These are phyloP conservation scores for Porphyrellus cyaneotinctus DNA, from an alignment of 768 basidiomycete species.

Conservation along the genomic window DNA sequence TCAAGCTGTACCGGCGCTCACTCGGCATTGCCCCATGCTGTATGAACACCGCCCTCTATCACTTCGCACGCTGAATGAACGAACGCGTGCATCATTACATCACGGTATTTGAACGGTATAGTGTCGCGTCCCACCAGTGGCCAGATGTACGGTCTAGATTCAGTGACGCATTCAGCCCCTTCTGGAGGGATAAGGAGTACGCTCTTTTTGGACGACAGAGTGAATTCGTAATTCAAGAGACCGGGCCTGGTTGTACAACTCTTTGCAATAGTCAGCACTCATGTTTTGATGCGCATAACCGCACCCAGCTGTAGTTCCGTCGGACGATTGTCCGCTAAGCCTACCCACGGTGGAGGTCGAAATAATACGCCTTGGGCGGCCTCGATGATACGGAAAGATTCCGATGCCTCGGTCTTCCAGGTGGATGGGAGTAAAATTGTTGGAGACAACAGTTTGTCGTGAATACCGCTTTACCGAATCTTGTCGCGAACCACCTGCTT, in stretches of 20 bases:
- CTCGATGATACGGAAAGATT: not conserved
- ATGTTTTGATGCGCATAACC: not conserved
- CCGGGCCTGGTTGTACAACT: not conserved
- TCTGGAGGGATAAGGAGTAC: not conserved
- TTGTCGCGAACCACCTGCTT: conserved; percentile 57
- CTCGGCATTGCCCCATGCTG: too few relatives aligned
- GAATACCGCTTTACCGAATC: conserved; percentile 52
- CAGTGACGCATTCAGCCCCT: conserved; percentile 1
- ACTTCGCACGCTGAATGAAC: too few relatives aligned
- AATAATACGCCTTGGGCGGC: not conserved
- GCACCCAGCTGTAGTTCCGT: not conserved
- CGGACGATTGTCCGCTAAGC: not conserved
- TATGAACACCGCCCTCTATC: too few relatives aligned
- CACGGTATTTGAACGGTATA: too few relatives aligned
- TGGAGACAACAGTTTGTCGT: too few relatives aligned
- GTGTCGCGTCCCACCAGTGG: too few relatives aligned
- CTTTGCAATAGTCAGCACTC: not conserved
- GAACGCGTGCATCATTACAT: too few relatives aligned
- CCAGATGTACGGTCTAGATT: too few relatives aligned
- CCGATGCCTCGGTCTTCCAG: not conserved
- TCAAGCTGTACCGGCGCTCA: not conserved
- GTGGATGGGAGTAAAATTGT: not conserved
- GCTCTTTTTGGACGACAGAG: not conserved
- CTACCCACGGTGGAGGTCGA: not conserved
- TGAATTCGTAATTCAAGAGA: not conserved